phyloP scores from a whole-genome alignment of 495 filamentous ascomycete species.

The Talaromyces thailandensis region DNA sequence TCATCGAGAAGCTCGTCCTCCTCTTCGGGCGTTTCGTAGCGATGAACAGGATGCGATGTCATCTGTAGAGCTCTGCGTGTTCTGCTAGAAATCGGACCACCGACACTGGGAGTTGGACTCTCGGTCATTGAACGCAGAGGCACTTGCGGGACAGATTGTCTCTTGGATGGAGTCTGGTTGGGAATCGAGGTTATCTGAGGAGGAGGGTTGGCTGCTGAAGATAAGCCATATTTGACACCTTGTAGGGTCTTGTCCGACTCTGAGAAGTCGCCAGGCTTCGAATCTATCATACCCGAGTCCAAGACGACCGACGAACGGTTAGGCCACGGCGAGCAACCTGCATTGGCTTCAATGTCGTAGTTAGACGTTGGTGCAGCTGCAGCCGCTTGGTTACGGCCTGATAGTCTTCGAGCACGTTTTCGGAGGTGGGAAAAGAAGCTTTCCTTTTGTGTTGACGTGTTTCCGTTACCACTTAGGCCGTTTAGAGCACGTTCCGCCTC shows the following conservation, averaged over 20 bases:
- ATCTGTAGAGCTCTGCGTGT: constrained; percentile 74
- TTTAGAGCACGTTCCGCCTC: constrained; percentile 88
- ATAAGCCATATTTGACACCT: constrained; percentile 54
- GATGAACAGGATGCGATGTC: constrained; percentile 62
- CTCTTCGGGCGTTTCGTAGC: constrained; percentile 91
- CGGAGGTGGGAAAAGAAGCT: constrained; percentile 96
- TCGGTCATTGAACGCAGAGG: constrained; percentile 55
- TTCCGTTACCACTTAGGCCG: constrained; percentile 60
- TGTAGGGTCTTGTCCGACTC: constrained; percentile 76
- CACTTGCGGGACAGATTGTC: constrained; percentile 69
- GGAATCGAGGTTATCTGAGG: constrained; percentile 33
- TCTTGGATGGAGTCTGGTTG: constrained; percentile 45
- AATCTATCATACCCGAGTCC: constrained; percentile 46
- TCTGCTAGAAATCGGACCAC: constrained; percentile 64
- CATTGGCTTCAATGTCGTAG: constrained; percentile 87
- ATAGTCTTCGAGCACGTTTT: constrained; percentile 87
- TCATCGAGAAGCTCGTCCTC: constrained; percentile 94
- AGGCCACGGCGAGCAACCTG: constrained; percentile 82
- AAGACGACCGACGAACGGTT: constrained; percentile 77
- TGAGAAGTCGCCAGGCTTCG: constrained; percentile 44
- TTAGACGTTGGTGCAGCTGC: constrained; percentile 53
- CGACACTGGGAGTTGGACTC: constrained; percentile 44
- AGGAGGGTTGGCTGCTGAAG: constrained; percentile 43
- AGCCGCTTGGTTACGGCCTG: constrained; percentile 75
- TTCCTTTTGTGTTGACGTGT: constrained; percentile 65